These are phyloP conservation scores for Turnera subulata DNA, from an alignment of 345 rosid genomes.

Conservation along the genomic window DNA sequence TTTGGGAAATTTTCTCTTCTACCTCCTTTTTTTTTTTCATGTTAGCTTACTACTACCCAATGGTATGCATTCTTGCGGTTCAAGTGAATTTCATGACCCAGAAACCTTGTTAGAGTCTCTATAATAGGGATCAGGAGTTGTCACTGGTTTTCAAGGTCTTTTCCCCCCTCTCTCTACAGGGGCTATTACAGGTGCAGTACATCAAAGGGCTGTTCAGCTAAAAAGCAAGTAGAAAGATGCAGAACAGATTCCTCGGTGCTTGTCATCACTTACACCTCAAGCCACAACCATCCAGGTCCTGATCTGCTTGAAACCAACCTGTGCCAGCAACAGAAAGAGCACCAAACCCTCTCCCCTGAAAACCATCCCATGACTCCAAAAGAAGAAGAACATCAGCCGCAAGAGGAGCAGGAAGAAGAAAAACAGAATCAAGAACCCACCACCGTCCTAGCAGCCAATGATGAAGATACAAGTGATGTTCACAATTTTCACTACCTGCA, in stretches of 20 bases:
- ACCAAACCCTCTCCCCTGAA: slow-evolving; percentile 5
- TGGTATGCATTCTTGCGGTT: background rate
- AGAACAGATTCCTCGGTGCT: slow-evolving; percentile 62
- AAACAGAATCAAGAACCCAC: slow-evolving; percentile 13
- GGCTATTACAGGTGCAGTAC: slow-evolving; percentile 79
- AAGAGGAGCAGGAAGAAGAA: slow-evolving; percentile 11
- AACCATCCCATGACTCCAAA: slow-evolving; percentile 13
- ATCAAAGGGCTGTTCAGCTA: slow-evolving; percentile 68
- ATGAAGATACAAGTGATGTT: slow-evolving; percentile 8
- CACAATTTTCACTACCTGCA: slow-evolving; percentile 42
- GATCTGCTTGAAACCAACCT: slow-evolving; percentile 16
- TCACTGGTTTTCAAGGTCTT: background rate
- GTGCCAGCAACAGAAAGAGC: slow-evolving; percentile 12
- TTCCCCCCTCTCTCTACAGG: slow-evolving; percentile 20
- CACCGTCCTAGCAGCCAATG: too few species aligned
- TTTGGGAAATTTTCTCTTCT: background rate
- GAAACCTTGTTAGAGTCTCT: too few species aligned
- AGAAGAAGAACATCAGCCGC: slow-evolving; percentile 17
- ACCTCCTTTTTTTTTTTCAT: too few species aligned
- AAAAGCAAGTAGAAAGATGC: slow-evolving; percentile 69
- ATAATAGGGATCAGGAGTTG: too few species aligned
- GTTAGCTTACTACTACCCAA: too few species aligned
- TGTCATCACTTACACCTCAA: slow-evolving; percentile 59
- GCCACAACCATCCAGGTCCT: slow-evolving; percentile 60
- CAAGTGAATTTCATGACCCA: too few species aligned